phyloP scores from a whole-genome alignment of 768 basidiomycete genomes.

The Hericium erinaceus region DNA sequence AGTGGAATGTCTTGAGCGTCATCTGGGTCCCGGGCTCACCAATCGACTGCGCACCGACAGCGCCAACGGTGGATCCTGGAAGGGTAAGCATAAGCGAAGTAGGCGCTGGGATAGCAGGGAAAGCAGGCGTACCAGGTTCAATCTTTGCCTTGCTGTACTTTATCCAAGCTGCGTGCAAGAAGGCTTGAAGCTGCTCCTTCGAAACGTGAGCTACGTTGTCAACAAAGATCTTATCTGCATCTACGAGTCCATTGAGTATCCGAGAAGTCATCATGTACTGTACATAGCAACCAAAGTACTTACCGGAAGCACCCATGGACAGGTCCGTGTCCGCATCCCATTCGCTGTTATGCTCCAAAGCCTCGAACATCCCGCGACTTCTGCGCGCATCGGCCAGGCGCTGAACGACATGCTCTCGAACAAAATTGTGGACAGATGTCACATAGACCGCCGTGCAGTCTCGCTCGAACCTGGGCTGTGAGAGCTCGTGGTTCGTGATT shows the following conservation, averaged over 20 bases:
- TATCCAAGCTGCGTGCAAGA: conserved; percentile 79
- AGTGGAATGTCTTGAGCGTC: conserved; percentile 99
- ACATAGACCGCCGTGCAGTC: conserved; percentile 70
- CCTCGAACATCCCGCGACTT: conserved; percentile 76
- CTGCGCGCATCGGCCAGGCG: conserved; percentile 60
- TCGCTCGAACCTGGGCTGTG: conserved; percentile 42
- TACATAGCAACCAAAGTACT: conserved; percentile 13
- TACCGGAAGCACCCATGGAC: conserved; percentile 66
- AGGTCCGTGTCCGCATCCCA: conserved; percentile 76
- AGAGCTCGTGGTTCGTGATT: conserved; percentile 57
- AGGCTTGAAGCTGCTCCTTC: conserved; percentile 61
- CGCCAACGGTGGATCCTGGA: conserved; percentile 94
- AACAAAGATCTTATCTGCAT: conserved; percentile 62
- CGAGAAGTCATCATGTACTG: not conserved
- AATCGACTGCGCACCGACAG: conserved; percentile 97
- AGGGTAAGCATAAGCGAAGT: not conserved
- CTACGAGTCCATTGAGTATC: conserved; percentile 23
- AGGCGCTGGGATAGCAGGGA: not conserved
- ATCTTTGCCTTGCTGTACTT: conserved; percentile 94
- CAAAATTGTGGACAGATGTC: conserved; percentile 58
- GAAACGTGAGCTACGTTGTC: conserved; percentile 90
- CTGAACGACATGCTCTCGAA: conserved; percentile 54
- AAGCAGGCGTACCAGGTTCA: conserved; percentile 62
- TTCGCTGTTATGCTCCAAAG: conserved; percentile 59
- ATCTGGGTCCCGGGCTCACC: conserved; percentile 99